Conservation (phyloP, 441 rosid genomes). For the Oxalis stricta region DNA sequence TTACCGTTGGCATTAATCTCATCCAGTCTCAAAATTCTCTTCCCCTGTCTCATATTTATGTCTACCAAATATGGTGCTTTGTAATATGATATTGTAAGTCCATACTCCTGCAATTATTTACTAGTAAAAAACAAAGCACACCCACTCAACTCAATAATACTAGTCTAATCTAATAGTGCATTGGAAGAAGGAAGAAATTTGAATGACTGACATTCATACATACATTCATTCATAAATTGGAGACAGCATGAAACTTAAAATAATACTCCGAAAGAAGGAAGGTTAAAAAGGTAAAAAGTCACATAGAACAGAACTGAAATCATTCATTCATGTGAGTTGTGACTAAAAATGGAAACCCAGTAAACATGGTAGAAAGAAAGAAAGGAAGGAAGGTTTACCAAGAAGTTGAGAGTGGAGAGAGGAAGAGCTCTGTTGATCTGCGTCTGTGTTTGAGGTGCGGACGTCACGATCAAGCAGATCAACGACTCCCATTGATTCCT, state of each 20-base stretch:
- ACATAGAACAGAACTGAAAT: no score
- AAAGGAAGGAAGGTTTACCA: slow-evolving; percentile 22
- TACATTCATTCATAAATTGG: no score
- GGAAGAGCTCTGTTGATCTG: slow-evolving; percentile 51
- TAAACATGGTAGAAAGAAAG: neutral
- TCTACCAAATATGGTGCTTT: slow-evolving; percentile 83
- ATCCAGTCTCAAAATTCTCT: slow-evolving; percentile 49
- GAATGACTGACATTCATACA: no score
- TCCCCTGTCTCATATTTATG: slow-evolving; percentile 48
- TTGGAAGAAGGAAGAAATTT: no score
- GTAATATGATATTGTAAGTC: slow-evolving; percentile 46
- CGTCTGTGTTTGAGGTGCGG: slow-evolving; percentile 37
- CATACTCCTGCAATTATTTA: slow-evolving; percentile 44
- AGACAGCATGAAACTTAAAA: no score
- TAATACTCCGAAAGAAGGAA: no score
- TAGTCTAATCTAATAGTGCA: no score
- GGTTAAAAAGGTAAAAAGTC: no score
- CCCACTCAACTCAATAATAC: no score
- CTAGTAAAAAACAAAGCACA: neutral
- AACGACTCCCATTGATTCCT: slow-evolving; percentile 87
- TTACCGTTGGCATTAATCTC: slow-evolving; percentile 49
- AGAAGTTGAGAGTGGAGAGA: slow-evolving; percentile 58
- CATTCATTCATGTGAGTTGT: no score
- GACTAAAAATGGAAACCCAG: neutral
- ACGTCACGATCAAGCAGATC: slow-evolving; percentile 52